These are phyloP conservation scores for Coemansia reversa DNA, from an alignment of 192 early-diverging fungal species.

Conservation along the genomic window DNA sequence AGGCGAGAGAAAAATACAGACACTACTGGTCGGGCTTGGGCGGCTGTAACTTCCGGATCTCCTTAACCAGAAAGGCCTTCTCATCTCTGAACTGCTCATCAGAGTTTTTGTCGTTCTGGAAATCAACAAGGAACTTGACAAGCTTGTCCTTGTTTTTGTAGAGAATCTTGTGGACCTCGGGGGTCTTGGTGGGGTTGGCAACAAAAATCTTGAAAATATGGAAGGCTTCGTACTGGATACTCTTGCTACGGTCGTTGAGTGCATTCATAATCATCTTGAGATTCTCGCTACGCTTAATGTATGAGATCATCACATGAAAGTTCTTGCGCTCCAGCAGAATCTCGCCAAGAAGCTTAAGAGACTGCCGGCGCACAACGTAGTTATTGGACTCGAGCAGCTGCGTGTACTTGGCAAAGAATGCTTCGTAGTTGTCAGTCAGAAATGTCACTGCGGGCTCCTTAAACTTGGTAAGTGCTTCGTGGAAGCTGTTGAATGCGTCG, in stretches of 20 bases:
- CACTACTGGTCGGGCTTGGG: slow-evolving; percentile 18
- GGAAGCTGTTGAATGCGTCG: slow-evolving; percentile 98
- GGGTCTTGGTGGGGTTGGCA: slow-evolving; percentile 95
- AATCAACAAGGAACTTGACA: slow-evolving; percentile 80
- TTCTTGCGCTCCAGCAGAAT: slow-evolving; percentile 94
- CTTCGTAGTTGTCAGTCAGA: slow-evolving; percentile 85
- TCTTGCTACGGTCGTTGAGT: slow-evolving; percentile 90
- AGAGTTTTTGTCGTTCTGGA: slow-evolving; percentile 94
- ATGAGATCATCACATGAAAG: slow-evolving; percentile 92
- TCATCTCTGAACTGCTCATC: slow-evolving; percentile 99
- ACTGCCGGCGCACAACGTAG: slow-evolving; percentile 98
- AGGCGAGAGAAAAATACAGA: too few relatives aligned
- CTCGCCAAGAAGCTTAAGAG: slow-evolving; percentile 97
- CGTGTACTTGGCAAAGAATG: slow-evolving; percentile 69
- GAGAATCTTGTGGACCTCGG: slow-evolving; percentile 88
- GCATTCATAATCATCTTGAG: slow-evolving; percentile 98
- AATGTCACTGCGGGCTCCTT: slow-evolving; percentile 90
- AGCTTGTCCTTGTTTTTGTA: slow-evolving; percentile 89
- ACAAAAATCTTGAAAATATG: slow-evolving; percentile 99
- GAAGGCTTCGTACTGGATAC: slow-evolving; percentile 99
- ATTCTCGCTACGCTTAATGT: slow-evolving; percentile 89
- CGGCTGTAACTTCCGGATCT: slow-evolving; percentile 63
- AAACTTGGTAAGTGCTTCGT: slow-evolving; percentile 94
- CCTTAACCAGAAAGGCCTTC: slow-evolving; percentile 91
- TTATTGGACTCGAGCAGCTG: slow-evolving; percentile 83